Evolutionary conservation across 2,329 filamentous ascomycete genomes (phyloP).

Genomic region (Exophiala lecanii-corni): DNA sequence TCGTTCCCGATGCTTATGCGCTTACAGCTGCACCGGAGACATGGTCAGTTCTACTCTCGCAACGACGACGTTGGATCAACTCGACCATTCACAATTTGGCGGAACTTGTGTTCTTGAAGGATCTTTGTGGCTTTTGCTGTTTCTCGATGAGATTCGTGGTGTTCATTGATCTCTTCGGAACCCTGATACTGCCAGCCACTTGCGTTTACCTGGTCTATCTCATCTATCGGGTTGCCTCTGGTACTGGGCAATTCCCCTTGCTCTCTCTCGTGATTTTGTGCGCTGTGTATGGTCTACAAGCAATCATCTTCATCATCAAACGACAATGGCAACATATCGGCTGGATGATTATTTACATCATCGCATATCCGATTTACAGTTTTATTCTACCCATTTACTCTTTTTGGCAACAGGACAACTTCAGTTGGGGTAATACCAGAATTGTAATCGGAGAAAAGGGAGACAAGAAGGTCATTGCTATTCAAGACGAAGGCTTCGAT

Average conservation of each 20-base stretch:
- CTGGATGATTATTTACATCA: constrained; percentile 98
- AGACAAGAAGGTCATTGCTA: constrained; percentile 80
- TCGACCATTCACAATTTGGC: constrained; percentile 95
- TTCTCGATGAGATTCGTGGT: constrained; percentile 98
- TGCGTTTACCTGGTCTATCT: constrained; percentile 83
- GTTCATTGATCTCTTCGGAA: constrained; percentile 88
- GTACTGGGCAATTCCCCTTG: constrained; percentile 70
- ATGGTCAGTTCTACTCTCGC: constrained; percentile 92
- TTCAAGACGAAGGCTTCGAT: constrained; percentile 79
- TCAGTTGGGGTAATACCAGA: constrained; percentile 97
- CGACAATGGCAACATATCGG: constrained; percentile 97
- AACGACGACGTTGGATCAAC: constrained; percentile 98
- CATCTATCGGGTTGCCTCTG: constrained; percentile 69
- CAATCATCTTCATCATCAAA: constrained; percentile 93
- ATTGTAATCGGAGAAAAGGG: constrained; percentile 94
- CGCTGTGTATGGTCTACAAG: constrained; percentile 90
- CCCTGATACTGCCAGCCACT: constrained; percentile 84
- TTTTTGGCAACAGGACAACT: constrained; percentile 99
- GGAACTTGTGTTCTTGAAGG: constrained; percentile 82
- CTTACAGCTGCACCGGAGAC: constrained; percentile 90
- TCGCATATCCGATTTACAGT: constrained; percentile 93
- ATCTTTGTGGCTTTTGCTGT: constrained; percentile 97
- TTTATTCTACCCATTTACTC: constrained; percentile 90
- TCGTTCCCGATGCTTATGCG: constrained; percentile 86
- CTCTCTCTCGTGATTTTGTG: constrained; percentile 87